Percentiles rank a stretch among this genome's conserved stretches.
Conservation (phyloP, 73 alveolate species). For the Diophrys appendiculata region DNA sequence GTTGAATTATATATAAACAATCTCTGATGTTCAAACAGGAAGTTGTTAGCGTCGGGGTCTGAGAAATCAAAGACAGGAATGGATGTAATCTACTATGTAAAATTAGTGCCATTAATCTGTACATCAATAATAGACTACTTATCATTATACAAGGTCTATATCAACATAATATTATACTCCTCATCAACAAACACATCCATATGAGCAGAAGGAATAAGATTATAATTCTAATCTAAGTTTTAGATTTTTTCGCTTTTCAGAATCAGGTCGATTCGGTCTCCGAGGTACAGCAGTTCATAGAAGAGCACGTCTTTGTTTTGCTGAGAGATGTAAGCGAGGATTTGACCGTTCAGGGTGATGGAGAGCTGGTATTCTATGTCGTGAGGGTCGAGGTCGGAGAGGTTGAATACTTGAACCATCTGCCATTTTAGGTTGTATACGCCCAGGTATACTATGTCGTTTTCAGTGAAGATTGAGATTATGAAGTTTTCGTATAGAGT, state of each 20-base stretch:
- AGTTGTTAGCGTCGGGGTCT: too few species aligned
- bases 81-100: too few species aligned
- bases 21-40: neutral
- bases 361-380: neutral
- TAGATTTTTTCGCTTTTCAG: neutral
- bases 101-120: too few species aligned
- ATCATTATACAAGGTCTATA: neutral
- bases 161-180: neutral
- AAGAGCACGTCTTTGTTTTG: too few species aligned
- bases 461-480: too few species aligned
- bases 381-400: neutral
- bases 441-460: neutral
- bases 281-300: too few species aligned
- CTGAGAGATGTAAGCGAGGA: neutral
- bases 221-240: neutral
- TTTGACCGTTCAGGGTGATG: neutral
- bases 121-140: neutral
- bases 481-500: neutral
- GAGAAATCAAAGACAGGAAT: too few species aligned
- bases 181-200: neutral
- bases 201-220: neutral
- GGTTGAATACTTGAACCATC: neutral
- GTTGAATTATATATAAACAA: neutral
- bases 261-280: neutral
- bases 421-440: too few species aligned